A percentile compares a stretch with the other conserved stretches of the same genome.
phyloP scores from a whole-genome alignment of 2,329 filamentous ascomycete species.

The Colletotrichum cereale region DNA sequence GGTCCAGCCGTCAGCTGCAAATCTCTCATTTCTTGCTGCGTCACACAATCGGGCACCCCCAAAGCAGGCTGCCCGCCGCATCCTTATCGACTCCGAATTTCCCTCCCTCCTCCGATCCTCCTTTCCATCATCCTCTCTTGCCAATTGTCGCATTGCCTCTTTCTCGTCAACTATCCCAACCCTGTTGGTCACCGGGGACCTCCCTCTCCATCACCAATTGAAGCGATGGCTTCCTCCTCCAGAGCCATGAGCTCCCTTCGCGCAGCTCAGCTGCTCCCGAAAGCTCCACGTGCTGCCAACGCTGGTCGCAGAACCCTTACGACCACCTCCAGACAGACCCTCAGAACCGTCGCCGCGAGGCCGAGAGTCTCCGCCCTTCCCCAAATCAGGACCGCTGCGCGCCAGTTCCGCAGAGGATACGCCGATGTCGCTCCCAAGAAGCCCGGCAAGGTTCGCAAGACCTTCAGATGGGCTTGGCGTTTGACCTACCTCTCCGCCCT shows the following conservation, averaged over 20 bases:
- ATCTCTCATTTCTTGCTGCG: constrained; percentile 32
- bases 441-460: constrained; percentile 72
- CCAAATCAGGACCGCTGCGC: constrained; percentile 46
- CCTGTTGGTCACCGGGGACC: constrained; percentile 25
- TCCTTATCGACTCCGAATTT: constrained; percentile 40
- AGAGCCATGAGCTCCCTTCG: constrained; percentile 55
- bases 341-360: constrained; percentile 33
- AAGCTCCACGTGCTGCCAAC: constrained; percentile 45
- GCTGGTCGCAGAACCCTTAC: constrained; percentile 51
- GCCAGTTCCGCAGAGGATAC: constrained; percentile 60
- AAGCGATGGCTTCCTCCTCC: constrained; percentile 60
- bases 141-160: constrained; percentile 24
- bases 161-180: constrained; percentile 22
- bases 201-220: constrained; percentile 41
- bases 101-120: constrained; percentile 23
- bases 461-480: constrained; percentile 86
- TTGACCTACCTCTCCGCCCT: constrained; percentile 81
- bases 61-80: constrained; percentile 24
- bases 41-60: constrained; percentile 29
- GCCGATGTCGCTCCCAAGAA: constrained; percentile 65
- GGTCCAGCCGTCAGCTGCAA: constrained; percentile 37
- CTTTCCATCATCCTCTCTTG: constrained; percentile 25
- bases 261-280: constrained; percentile 44
- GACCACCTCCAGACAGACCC: constrained; percentile 45
- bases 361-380: constrained; percentile 25